Evolutionary conservation across 2,329 filamentous ascomycete species (phyloP).

Genomic region (Grosmannia clavigera): DNA sequence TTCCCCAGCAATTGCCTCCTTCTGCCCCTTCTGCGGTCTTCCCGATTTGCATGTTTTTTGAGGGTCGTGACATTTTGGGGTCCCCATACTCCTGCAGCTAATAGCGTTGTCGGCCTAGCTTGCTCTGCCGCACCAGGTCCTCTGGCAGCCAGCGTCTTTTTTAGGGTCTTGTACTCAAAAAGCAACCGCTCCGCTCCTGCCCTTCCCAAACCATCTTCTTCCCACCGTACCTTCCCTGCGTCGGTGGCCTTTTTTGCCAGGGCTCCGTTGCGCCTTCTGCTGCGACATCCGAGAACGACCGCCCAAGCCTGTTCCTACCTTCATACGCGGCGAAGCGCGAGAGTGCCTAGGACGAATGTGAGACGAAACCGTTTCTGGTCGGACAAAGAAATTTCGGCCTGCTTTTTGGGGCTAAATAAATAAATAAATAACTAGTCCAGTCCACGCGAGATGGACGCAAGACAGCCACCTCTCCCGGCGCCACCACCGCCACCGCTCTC

Average conservation of each 20-base stretch:
- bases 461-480: constrained; percentile 19
- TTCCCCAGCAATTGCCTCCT: no score
- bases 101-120: background rate
- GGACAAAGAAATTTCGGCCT: constrained; percentile 14
- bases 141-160: constrained; percentile 2
- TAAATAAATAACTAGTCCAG: background rate
- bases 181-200: background rate
- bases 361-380: constrained; percentile 22
- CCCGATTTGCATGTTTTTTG: background rate
- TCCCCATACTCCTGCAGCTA: background rate
- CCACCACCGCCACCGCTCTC: constrained; percentile 8
- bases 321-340: background rate
- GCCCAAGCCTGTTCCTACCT: background rate
- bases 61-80: background rate
- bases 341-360: background rate
- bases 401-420: background rate
- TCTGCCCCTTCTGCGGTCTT: background rate
- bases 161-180: background rate
- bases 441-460: constrained; percentile 21
- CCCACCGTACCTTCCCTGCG: background rate
- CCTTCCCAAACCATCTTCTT: background rate
- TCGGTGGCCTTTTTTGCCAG: background rate
- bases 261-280: background rate
- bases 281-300: background rate
- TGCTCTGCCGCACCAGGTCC: background rate